Evolutionary conservation across 2,329 filamentous ascomycete species (phyloP).

Genomic region (Alternaria rosae): DNA sequence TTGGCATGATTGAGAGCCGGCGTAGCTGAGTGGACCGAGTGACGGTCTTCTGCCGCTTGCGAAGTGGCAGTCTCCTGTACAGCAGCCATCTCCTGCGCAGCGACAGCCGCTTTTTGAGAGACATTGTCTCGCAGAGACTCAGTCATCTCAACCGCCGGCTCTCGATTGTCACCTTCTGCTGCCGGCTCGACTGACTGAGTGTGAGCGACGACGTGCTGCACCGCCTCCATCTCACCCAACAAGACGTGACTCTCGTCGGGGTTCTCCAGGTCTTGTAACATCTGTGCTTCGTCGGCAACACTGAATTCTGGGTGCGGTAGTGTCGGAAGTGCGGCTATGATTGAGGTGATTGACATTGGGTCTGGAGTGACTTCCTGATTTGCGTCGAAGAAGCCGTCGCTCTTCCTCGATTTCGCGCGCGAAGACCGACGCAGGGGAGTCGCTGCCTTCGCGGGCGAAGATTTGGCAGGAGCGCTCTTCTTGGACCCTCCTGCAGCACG

Average conservation of each 20-base stretch:
- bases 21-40: not conserved
- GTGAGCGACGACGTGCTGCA: not conserved
- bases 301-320: not conserved
- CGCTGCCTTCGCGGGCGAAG: not conserved
- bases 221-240: not conserved
- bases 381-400: not conserved
- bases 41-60: not conserved
- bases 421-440: not conserved
- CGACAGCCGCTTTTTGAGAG: not conserved
- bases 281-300: not conserved
- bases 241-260: not conserved
- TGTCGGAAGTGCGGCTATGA: not conserved
- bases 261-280: not conserved
- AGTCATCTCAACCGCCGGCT: not conserved
- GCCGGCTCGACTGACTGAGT: not conserved
- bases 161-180: not conserved
- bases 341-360: not conserved
- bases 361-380: not conserved
- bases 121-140: not conserved
- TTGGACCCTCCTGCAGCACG: not conserved
- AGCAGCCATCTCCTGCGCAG: not conserved
- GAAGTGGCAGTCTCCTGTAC: not conserved
- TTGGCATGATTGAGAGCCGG: not conserved
- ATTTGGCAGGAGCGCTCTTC: not conserved
- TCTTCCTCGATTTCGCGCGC: not conserved